These are phyloP conservation scores for Lactuca sativa DNA, from an alignment of 129 eudicot species.

Conservation along the genomic window DNA sequence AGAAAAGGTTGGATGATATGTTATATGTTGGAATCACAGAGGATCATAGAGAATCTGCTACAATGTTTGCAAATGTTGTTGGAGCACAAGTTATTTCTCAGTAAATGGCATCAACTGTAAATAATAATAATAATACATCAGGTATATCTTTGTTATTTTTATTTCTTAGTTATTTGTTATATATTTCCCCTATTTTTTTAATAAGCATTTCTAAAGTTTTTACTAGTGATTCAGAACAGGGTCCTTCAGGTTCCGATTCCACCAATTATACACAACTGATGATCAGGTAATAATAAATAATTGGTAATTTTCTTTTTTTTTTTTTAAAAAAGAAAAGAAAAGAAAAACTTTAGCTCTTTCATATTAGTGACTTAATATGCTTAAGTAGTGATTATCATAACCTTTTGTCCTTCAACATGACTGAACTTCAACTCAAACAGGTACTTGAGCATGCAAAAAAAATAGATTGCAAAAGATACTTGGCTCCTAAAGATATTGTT, in stretches of 20 bases:
- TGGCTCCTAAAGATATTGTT: conserved; percentile 74
- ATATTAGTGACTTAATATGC: conserved; percentile 25
- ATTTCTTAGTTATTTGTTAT: neutral
- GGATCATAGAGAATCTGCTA: conserved; percentile 86
- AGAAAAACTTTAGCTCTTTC: neutral
- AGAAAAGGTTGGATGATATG: conserved; percentile 96
- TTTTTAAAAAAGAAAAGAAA: too few species aligned
- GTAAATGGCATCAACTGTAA: conserved; percentile 39
- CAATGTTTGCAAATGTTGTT: conserved; percentile 85
- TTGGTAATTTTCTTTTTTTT: neutral
- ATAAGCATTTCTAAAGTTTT: conserved; percentile 54
- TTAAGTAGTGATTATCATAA: neutral
- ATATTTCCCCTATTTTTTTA: neutral
- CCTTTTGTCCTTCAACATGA: neutral
- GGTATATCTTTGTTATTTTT: conserved; percentile 41
- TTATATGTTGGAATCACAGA: conserved; percentile 94
- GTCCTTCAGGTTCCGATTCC: conserved; percentile 37
- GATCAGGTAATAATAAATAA: conserved; percentile 39
- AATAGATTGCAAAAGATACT: conserved; percentile 91
- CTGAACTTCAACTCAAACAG: too few species aligned
- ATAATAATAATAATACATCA: conserved; percentile 22
- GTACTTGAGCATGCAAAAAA: conserved; percentile 79
- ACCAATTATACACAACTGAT: conserved; percentile 32
- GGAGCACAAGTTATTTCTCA: conserved; percentile 89
- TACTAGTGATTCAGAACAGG: conserved; percentile 58